Percentiles rank a stretch among this genome's conserved stretches.
phyloP scores from a whole-genome alignment of 2,329 filamentous ascomycete genomes.

The Pestalotiopsis sp. region DNA sequence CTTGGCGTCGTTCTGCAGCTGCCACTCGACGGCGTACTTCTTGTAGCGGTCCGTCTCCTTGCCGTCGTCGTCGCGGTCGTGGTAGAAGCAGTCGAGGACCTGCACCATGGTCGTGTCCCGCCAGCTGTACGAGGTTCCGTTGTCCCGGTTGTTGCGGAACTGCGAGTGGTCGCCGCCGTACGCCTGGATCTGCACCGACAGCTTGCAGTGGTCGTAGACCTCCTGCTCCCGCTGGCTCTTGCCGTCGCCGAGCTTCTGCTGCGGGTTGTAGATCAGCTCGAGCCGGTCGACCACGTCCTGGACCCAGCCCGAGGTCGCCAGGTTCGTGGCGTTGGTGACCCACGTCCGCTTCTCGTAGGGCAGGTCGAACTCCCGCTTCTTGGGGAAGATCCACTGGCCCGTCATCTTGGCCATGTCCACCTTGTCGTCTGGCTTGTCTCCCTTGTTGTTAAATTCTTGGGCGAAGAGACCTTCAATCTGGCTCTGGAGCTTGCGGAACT shows the following conservation, averaged over 20 bases:
- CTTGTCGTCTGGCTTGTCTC: not conserved
- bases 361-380: conserved; percentile 48
- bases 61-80: conserved; percentile 32
- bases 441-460: not conserved
- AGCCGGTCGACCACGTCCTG: not conserved
- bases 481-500: conserved; percentile 21
- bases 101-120: conserved; percentile 44
- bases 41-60: not conserved
- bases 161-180: conserved; percentile 39
- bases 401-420: conserved; percentile 42
- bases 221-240: not conserved
- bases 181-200: not conserved
- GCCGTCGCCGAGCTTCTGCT: not conserved
- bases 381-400: conserved; percentile 48
- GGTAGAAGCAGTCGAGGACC: conserved; percentile 47
- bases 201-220: not conserved
- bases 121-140: conserved; percentile 52
- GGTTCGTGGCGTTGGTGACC: conserved; percentile 43
- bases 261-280: not conserved
- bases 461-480: not conserved
- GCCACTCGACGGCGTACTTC: not conserved
- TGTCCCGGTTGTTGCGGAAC: conserved; percentile 42
- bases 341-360: conserved; percentile 53
- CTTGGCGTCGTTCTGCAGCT: conserved; percentile 11
- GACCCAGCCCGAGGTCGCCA: conserved; percentile 42